Base-by-base conservation (phyloP, 257 asterid genomes). In the Phtheirospermum japonicum region DNA sequence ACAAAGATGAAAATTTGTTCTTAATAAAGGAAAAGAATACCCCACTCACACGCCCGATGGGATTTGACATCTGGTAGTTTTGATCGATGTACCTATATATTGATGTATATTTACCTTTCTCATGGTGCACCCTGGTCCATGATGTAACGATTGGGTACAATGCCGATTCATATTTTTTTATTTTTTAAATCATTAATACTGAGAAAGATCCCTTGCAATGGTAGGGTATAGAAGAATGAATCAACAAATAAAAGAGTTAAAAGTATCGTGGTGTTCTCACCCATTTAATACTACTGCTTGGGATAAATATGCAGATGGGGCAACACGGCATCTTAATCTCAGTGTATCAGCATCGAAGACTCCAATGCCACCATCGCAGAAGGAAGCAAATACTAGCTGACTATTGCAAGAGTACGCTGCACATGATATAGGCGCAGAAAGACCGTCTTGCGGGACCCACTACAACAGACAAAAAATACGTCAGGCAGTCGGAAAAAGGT, bases 361-460 rank as follows among this genome's bases (percentile, higher is more conserved):
- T 61, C 99, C 99, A 48, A 87, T 36, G 43, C 80, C 87, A 18
- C 99, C 99, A 54, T 93, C 96, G 53, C 80, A 65, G 66, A 89
- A 93, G 53, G 97, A 85, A 67, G 99, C 96, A 74, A 68, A 87
- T 53, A 93, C 86, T 31, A 93, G 82, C 71, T 76, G 87, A 71
- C 99, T 89, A 73, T 93, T 93, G 85, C 99, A 89, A 17, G 99
- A 87, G 80, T 87, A 93, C 0, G 86, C 73, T 4, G 99, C 99
- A 51, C 85, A 93, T 9, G 97, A 80, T 72, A 93, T 87, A 19
- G 97, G 92, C 4, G 99, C 94, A 3, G 97, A 80, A 49, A 93
- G 96, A 62, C 77, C 70, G 26, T 87, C 97, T 77, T 93, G 97
- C 4, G 99, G 96, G 62, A 93, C 74, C 99, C 99, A 93, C 99